Conservation (phyloP, 164 flowering plant genomes). For the Chimonanthus praecox region DNA sequence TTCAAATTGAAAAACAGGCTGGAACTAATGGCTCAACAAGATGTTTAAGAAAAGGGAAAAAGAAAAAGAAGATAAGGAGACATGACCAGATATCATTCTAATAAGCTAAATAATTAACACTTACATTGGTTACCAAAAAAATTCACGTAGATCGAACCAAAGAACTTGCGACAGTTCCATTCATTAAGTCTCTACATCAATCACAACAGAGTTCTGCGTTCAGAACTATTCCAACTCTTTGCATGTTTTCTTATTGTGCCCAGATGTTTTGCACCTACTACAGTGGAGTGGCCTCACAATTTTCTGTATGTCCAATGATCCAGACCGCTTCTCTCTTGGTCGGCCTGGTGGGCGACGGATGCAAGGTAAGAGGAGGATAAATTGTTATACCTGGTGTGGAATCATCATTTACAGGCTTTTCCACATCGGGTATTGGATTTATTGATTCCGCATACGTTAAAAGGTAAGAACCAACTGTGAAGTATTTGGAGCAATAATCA, state of each 20-base stretch:
- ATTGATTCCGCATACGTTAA: slow-evolving; percentile 41
- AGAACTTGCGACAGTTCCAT: background rate
- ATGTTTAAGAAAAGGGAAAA: no score
- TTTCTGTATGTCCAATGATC: slow-evolving; percentile 12
- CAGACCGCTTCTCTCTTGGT: slow-evolving; percentile 26
- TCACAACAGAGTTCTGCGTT: background rate
- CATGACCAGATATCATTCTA: no score
- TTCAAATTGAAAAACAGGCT: no score
- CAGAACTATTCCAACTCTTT: slow-evolving; percentile 18
- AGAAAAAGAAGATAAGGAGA: no score
- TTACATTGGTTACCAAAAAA: no score
- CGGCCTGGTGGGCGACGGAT: slow-evolving; percentile 4
- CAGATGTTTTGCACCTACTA: slow-evolving; percentile 46
- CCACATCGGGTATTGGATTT: slow-evolving; percentile 31
- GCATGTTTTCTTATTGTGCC: slow-evolving; percentile 65
- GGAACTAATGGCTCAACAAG: no score
- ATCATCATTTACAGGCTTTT: slow-evolving; percentile 16
- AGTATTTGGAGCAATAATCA: slow-evolving; percentile 47
- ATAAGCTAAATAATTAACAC: no score
- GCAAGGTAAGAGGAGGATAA: slow-evolving; percentile 37
- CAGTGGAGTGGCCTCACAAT: slow-evolving; percentile 33
- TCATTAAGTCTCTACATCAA: no score
- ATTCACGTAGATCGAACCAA: background rate
- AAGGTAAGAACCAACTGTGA: slow-evolving; percentile 34
- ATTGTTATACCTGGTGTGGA: slow-evolving; percentile 19